Base-by-base conservation (phyloP, 1,284 basidiomycete genomes). In the Ustilago tritici region DNA sequence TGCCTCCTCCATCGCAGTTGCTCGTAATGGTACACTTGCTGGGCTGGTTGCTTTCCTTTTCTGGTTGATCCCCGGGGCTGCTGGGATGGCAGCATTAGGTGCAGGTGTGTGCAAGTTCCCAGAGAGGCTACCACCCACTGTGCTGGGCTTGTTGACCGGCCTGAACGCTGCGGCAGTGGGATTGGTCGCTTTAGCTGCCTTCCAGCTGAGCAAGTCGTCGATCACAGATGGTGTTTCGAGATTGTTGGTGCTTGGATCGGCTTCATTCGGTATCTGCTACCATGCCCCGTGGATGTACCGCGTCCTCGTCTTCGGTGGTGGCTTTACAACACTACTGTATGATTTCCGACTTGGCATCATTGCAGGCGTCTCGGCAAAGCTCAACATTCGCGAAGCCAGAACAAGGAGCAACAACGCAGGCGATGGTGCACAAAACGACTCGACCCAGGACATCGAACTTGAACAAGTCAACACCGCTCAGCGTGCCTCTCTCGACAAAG, bases 151-250 rank as follows among this genome's bases (percentile, higher is more conserved):
- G 9, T 84, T 91, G 17, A 89, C 89, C 0, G 90, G 90, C 0
- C 77, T 91, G 23, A 91, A 91, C 77, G 88, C 90, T 0, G 87
- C 90, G 0, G 89, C 89, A 0, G 90, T 91, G 2, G 90, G 90
- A 0, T 83, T 91, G 28, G 90, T 91, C 62, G 89, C 89, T 0
- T 86, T 90, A 14, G 89, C 90, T 3, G 90, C 89, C 0, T 87
- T 89, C 11, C 89, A 90, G 79, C 88, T 91, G 15, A 84, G 88
- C 2, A 82, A 85, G 10, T 88, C 88, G 23, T 88, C 88, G 15
- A 88, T 89, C 23, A 90, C 89, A 0, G 90, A 91, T 66, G 75
- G 82, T 0, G 52, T 89, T 15, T 88, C 90, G 4, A 81, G 89
- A n/a, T 60, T 88, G 2, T 68, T 90, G n/a, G 88, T 91, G 9